phyloP scores from a whole-genome alignment of 257 asterid species.

The Capsicum baccatum region DNA sequence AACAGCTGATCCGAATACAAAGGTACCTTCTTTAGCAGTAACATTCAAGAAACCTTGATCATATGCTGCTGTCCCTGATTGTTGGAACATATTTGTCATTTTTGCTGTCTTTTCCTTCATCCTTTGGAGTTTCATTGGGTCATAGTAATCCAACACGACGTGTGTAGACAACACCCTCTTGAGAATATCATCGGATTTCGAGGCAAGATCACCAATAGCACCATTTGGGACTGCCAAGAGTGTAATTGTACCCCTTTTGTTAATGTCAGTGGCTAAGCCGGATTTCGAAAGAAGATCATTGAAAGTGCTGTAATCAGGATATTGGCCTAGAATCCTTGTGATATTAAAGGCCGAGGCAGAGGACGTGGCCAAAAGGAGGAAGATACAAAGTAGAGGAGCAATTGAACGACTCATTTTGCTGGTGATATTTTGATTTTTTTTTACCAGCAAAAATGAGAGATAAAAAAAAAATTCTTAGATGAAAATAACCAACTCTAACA shows the following conservation, averaged over 20 bases:
- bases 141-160: constrained; percentile 74
- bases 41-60: constrained; percentile 64
- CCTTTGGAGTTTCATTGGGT: constrained; percentile 53
- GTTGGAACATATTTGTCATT: constrained; percentile 64
- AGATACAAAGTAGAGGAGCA: constrained; percentile 25
- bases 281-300: constrained; percentile 50
- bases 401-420: constrained; percentile 56
- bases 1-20: constrained; percentile 68
- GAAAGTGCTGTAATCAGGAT: constrained; percentile 59
- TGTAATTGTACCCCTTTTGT: constrained; percentile 57
- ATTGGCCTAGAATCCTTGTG: constrained; percentile 51
- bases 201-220: constrained; percentile 42
- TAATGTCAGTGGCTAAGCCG: constrained; percentile 49
- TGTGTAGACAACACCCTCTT: constrained; percentile 61
- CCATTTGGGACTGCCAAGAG: constrained; percentile 65
- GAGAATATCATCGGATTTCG: constrained; percentile 44
- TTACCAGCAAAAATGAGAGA: constrained; percentile 15
- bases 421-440: not conserved
- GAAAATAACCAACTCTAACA: not conserved
- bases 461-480: not conserved
- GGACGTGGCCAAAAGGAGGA: constrained; percentile 45
- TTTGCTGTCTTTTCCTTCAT: constrained; percentile 41
- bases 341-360: constrained; percentile 56
- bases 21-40: constrained; percentile 42
- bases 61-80: constrained; percentile 41